Evolutionary conservation across 2,329 filamentous ascomycete species (phyloP), one percentile per base, ranked within the genome.

Genomic region (Clonostachys byssicola): DNA sequence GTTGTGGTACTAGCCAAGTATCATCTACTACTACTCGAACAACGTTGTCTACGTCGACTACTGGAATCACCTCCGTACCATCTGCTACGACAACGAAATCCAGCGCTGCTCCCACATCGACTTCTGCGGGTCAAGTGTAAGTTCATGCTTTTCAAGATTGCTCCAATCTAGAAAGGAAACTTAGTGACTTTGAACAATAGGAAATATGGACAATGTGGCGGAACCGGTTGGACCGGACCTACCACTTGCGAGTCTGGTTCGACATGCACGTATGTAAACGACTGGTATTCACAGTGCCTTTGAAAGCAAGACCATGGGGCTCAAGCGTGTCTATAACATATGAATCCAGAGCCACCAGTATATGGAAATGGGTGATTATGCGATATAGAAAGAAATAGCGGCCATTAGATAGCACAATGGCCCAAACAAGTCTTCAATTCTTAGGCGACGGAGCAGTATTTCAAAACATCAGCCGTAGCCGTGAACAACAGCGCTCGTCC

Each of bases 221-320:
- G 49, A 16, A 48, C 34, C n/a, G 44, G 44, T 34, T 51, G 41
- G 40, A 41, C 46, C 14, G 49, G 49, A 5, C 16, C 46, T 9
- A 51, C 46, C 18, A 34, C 33, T 12, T 51, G 49, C 33, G 23
- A 14, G 30, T 44, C 46, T 14, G 46, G 46, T 12, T 48, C 38
- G 7, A 49, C 49, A 20, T 51, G 49, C 49, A 46, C 34, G 7
- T 39, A 48, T 43, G 40, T 40, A 30, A 49, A 49, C 36, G 46
- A 48, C 34, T 51, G 45, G 46, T 51, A 51, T 44, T 51, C 44
- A n/a, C 49, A 51, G 43, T 51, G 49, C 38, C 46, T 51, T 30
- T 47, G 30, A 39, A 23, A 23, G 23, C 6, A 23, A 23, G 23
- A 23, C 23, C 2, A 23, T 23, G 1, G 5, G 23, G 23, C 9